Base-by-base conservation (phyloP, 179 eudicot genomes). In the Spergularia azorica region DNA sequence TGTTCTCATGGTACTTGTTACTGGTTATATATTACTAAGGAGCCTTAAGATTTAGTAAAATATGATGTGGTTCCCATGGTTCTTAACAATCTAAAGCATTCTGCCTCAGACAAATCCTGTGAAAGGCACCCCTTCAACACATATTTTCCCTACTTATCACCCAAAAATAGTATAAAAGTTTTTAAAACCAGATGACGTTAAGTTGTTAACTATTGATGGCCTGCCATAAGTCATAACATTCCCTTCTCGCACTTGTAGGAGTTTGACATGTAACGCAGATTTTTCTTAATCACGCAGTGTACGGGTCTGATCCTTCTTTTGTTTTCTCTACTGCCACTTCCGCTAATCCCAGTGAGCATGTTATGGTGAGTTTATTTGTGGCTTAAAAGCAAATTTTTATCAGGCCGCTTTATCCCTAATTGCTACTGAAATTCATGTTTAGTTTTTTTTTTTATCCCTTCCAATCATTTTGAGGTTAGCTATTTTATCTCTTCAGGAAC, bases 271-370 rank as follows among this genome's bases (percentile, higher is more conserved):
- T 26, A 54, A 71, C 77, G 60, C 78, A 56, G 18, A 73, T 26
- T 65, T 16, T 77, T 72, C 69, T 73, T 80, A 66, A 72, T 76
- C 70, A 39, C 93, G 90, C 97, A 95, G 99, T 89, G 60, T 93
- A 93, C 84, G 93, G 99, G 36, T 89, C 93, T 68, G 78, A 88
- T 72, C 99, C 99, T 75, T 86, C 97, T 64, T 95, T 91, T 83
- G 83, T 95, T 51, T 89, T 94, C 82, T 93, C 90, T 63, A 93
- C 99, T 75, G 99, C 98, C 65, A 95, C 99, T 75, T 93, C 99
- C 75, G 97, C 90, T 14, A 95, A 95, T 63, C 97, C 99, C 17
- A 76, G 83, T 43, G 96, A 95, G 82, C 99, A 95, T 87, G 95
- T 93, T 70, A 91, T 90, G 98, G 99, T 91, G 77, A 81, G 81